Evolutionary conservation across 441 rosid species (phyloP).

Genomic region (Brassica balearica): DNA sequence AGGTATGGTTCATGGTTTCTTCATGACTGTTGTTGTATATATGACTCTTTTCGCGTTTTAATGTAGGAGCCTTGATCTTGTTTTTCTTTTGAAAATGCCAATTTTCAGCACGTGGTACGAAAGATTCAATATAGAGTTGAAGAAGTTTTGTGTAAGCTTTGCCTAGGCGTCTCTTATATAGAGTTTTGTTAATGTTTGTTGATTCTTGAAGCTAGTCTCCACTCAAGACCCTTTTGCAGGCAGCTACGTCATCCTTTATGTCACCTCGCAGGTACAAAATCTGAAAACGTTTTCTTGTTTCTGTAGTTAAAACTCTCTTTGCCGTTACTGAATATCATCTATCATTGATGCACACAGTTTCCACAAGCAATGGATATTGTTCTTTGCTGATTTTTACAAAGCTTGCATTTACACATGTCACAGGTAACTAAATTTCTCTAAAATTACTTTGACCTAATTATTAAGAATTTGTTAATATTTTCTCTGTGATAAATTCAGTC

Average conservation of each 20-base stretch:
- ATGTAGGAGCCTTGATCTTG: slow-evolving; percentile 12
- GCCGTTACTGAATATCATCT: slow-evolving; percentile 8
- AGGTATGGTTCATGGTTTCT: slow-evolving; percentile 53
- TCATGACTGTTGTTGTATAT: not conserved
- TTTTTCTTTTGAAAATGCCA: slow-evolving; percentile 9
- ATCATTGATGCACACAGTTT: slow-evolving; percentile 55
- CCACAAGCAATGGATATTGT: slow-evolving; percentile 75
- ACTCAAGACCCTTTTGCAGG: slow-evolving; percentile 70
- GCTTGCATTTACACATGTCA: slow-evolving; percentile 1
- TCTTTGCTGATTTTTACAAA: too few species aligned
- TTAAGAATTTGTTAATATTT: not conserved
- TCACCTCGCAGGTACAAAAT: slow-evolving; percentile 72
- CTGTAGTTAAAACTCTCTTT: too few species aligned
- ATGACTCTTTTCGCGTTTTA: slow-evolving; percentile 7
- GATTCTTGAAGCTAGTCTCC: slow-evolving; percentile 64
- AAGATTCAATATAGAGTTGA: slow-evolving; percentile 2
- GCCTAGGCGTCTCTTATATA: not conserved
- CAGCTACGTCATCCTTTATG: slow-evolving; percentile 72
- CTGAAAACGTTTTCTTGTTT: not conserved
- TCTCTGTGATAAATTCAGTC: slow-evolving; percentile 52
- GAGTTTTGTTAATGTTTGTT: slow-evolving; percentile 17
- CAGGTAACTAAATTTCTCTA: slow-evolving; percentile 51
- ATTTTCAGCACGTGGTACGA: not conserved
- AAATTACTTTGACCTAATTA: not conserved
- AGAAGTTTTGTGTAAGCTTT: not conserved